These are phyloP conservation scores for Zasmidium angulare DNA, from an alignment of 2,329 filamentous ascomycete genomes.

Conservation along the genomic window DNA sequence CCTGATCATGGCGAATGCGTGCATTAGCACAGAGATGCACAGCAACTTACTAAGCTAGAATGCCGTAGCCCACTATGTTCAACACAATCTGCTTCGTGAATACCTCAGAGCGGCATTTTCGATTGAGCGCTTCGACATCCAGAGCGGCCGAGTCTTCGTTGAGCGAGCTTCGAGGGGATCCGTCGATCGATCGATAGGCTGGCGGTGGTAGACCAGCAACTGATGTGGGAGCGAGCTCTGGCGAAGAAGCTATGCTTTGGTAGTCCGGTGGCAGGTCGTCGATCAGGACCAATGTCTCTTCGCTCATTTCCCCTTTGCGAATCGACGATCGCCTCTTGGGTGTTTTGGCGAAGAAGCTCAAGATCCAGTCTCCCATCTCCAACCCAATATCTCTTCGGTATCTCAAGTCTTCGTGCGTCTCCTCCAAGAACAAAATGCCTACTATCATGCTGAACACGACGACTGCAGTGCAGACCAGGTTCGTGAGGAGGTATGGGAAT, in stretches of 20 bases:
- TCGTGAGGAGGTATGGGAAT: slow-evolving; percentile 89
- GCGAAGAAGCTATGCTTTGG: slow-evolving; percentile 57
- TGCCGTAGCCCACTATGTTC: slow-evolving; percentile 86
- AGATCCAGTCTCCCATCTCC: slow-evolving; percentile 72
- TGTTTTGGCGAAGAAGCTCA: slow-evolving; percentile 30
- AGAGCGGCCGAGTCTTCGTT: slow-evolving; percentile 20
- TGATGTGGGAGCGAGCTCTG: slow-evolving; percentile 41
- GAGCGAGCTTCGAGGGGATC: slow-evolving; percentile 26
- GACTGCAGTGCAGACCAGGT: slow-evolving; percentile 82
- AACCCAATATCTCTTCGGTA: slow-evolving; percentile 71
- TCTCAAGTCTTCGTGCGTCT: slow-evolving; percentile 86
- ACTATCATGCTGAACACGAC: slow-evolving; percentile 73
- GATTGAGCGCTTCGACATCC: slow-evolving; percentile 25
- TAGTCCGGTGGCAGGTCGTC: slow-evolving; percentile 69
- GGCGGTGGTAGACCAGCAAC: slow-evolving; percentile 31
- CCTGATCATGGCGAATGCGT: not conserved
- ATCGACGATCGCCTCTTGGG: slow-evolving; percentile 31
- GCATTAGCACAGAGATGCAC: slow-evolving; percentile 4
- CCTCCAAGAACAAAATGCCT: slow-evolving; percentile 85
- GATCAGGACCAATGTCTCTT: slow-evolving; percentile 64
- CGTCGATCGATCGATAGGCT: slow-evolving; percentile 35
- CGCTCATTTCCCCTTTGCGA: slow-evolving; percentile 48
- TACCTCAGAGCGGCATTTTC: too few species aligned
- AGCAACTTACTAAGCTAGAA: slow-evolving; percentile 83
- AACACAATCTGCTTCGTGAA: slow-evolving; percentile 84